Evolutionary conservation across 306 rosid genomes (phyloP), one percentile per base, ranked within the genome.

Genomic region (Glycyrrhiza uralensis): DNA sequence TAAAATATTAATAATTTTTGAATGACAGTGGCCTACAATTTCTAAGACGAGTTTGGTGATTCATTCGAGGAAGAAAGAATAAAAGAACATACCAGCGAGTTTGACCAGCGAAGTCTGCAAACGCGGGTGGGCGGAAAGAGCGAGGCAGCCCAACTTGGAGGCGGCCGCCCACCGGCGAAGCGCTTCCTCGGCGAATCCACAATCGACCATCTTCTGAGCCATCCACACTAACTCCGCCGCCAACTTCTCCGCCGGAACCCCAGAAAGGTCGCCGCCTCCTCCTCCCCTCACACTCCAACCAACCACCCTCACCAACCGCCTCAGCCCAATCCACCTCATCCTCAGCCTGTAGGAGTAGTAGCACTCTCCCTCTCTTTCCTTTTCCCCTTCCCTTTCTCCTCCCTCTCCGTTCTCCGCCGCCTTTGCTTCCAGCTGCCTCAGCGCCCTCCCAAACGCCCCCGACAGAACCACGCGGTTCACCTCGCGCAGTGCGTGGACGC

Each of bases 61-160:
- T n/a, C n/a, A n/a, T n/a, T n/a, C n/a, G n/a, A n/a, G n/a, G 15
- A 14, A n/a, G 38, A 30, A 32, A 33, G 6, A 10, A 13, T 2
- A 4, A 30, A 32, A 33, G 6, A 10, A 13, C 1, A 4, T 66
- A 92, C 94, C 94, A 30, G 97, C 75, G 28, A 86, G 71, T 77
- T 85, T 87, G 59, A 92, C 80, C 0, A 89, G 84, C 30, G 85
- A 80, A 4, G 82, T 65, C 65, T 92, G 96, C 36, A 92, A 75
- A 41, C 87, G 85, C 69, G 94, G 90, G 71, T 92, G 89, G 20
- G 92, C 88, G 18, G 88, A 35, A 17, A 92, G 62, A 35, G 88
- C 77, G 5, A 89, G 85, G 75, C 68, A 46, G 2, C 92, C 89
- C 86, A 92, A 79, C 49, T 80, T 72, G 12, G 69, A 28, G 1